Evolutionary conservation across 2,329 filamentous ascomycete genomes (phyloP).

Genomic region (Monosporascus sp.): DNA sequence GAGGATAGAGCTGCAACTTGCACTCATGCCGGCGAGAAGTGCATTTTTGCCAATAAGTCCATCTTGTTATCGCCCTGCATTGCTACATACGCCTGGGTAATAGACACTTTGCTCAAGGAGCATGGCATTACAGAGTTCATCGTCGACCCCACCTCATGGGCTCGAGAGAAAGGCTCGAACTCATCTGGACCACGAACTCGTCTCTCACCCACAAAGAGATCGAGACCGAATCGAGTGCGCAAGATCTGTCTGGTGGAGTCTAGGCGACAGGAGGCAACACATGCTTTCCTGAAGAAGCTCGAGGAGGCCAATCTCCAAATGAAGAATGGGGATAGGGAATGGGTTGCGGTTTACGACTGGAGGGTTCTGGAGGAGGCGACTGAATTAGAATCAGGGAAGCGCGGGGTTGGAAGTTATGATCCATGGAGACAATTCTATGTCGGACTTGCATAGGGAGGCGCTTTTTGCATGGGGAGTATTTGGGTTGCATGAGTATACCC

Average conservation of each 20-base stretch:
- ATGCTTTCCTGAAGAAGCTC: slow-evolving; percentile 28
- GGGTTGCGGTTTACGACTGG: slow-evolving; percentile 43
- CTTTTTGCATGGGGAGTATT: neutral
- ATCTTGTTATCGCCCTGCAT: slow-evolving; percentile 40
- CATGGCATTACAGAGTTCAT: slow-evolving; percentile 36
- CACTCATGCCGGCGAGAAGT: slow-evolving; percentile 26
- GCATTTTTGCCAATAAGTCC: slow-evolving; percentile 29
- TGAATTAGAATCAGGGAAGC: slow-evolving; percentile 31
- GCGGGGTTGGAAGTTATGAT: slow-evolving; percentile 29
- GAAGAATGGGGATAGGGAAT: slow-evolving; percentile 25
- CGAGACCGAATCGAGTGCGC: slow-evolving; percentile 5
- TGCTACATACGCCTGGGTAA: slow-evolving; percentile 28
- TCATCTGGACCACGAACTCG: too few species aligned
- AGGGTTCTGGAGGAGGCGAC: slow-evolving; percentile 35
- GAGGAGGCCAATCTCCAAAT: slow-evolving; percentile 22
- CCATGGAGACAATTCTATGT: slow-evolving; percentile 41
- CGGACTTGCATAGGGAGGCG: slow-evolving; percentile 30
- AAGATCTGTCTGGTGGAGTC: slow-evolving; percentile 38
- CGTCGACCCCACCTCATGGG: slow-evolving; percentile 32
- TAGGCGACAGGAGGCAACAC: slow-evolving; percentile 23
- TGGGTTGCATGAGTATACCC: neutral
- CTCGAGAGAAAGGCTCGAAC: neutral
- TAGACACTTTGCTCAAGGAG: slow-evolving; percentile 30
- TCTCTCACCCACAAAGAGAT: neutral
- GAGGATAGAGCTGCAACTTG: slow-evolving; percentile 21